A percentile compares a stretch with the other conserved stretches of the same genome.
These are phyloP conservation scores for Microbotryum scabiosae DNA, from an alignment of 1,284 basidiomycete genomes.

Conservation along the genomic window DNA sequence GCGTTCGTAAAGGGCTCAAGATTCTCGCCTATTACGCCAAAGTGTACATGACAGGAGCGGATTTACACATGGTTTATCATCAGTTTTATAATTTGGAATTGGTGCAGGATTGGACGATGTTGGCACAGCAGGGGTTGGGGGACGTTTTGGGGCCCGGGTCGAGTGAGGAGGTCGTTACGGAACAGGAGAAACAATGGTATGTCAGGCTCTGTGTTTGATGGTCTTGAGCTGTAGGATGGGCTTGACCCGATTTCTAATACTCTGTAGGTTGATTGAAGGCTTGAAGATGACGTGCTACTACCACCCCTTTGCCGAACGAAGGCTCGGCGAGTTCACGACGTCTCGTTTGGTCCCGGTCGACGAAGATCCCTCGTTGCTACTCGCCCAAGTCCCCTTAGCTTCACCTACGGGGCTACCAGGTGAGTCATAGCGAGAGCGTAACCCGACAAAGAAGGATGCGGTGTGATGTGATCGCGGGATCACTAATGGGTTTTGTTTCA, in stretches of 20 bases:
- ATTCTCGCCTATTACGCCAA: constrained; percentile 5
- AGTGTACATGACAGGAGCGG: background rate
- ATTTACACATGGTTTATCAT: constrained; percentile 11
- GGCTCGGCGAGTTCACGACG: constrained; percentile 12
- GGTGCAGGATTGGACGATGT: constrained; percentile 14
- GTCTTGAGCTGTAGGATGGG: no score
- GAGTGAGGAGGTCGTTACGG: constrained; percentile 3
- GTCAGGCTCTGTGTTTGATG: background rate
- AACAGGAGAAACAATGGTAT: constrained; percentile 16
- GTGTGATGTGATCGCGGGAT: no score
- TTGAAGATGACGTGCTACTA: constrained; percentile 18
- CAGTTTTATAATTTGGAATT: constrained; percentile 14
- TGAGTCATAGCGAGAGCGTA: no score
- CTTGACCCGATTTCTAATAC: no score
- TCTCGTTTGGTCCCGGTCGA: background rate
- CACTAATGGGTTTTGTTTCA: no score
- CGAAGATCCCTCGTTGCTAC: no score
- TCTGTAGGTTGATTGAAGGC: constrained; percentile 13
- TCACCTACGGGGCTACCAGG: no score
- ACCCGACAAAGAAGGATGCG: no score
- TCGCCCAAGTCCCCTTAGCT: no score
- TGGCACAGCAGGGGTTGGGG: constrained; percentile 14
- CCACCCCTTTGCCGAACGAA: constrained; percentile 10
- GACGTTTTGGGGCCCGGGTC: background rate
- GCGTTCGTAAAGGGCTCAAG: constrained; percentile 11